phyloP scores from a whole-genome alignment of 371 early-diverging fungal species.

The Rhizopus delemar region DNA sequence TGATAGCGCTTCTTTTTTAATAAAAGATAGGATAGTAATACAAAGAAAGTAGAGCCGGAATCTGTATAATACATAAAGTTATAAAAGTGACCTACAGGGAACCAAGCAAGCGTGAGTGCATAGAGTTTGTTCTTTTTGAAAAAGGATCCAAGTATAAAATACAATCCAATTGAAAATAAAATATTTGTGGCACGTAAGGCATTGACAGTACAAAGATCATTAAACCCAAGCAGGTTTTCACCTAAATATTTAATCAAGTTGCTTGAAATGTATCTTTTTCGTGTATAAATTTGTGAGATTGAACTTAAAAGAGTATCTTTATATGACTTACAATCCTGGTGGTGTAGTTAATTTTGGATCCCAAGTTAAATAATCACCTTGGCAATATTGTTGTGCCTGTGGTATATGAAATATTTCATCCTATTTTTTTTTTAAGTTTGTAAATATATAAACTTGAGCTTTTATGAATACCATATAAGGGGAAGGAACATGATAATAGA shows the following conservation, averaged over 20 bases:
- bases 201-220: constrained; percentile 46
- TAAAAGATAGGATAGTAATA: constrained; percentile 68
- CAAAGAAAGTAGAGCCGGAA: constrained; percentile 77
- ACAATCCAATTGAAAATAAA: constrained; percentile 51
- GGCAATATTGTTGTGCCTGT: constrained; percentile 88
- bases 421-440: constrained; percentile 36
- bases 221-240: constrained; percentile 7
- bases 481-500: constrained; percentile 44
- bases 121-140: constrained; percentile 33
- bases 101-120: constrained; percentile 63
- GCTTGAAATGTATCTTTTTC: constrained; percentile 50
- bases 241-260: constrained; percentile 21
- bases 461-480: constrained; percentile 63
- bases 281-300: background rate
- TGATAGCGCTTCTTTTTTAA: constrained; percentile 50
- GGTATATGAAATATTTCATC: constrained; percentile 95
- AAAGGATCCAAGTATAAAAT: constrained; percentile 46
- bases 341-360: constrained; percentile 96
- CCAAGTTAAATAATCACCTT: constrained; percentile 70
- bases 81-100: constrained; percentile 86
- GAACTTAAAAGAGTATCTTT: background rate
- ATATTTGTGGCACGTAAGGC: constrained; percentile 65
- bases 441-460: background rate
- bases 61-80: constrained; percentile 92
- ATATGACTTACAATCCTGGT: constrained; percentile 81